Conservation (phyloP, 2,329 filamentous ascomycete species). For the Fusarium sp. region DNA sequence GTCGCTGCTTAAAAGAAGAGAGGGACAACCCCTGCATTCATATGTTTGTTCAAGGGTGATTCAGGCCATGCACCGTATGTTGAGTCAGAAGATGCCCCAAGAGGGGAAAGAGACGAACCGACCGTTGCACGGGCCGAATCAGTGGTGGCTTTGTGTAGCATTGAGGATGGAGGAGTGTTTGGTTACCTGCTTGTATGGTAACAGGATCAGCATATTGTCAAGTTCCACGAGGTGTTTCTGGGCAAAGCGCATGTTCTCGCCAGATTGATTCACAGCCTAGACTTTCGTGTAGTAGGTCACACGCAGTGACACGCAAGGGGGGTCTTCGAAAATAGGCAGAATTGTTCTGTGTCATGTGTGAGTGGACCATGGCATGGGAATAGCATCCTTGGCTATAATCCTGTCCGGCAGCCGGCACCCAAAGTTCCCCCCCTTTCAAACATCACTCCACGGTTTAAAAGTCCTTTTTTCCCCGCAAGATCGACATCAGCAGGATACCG, state of each 20-base stretch:
- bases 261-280: background rate
- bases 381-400: background rate
- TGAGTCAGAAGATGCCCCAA: background rate
- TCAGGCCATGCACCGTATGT: background rate
- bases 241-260: background rate
- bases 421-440: background rate
- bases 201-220: background rate
- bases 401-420: background rate
- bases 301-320: background rate
- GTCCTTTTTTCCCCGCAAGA: slow-evolving; percentile 18
- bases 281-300: background rate
- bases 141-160: background rate
- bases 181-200: background rate
- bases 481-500: slow-evolving; percentile 10
- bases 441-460: background rate
- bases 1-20: background rate
- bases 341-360: background rate
- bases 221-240: background rate
- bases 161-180: background rate
- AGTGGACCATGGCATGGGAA: background rate
- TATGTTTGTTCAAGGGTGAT: background rate
- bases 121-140: background rate
- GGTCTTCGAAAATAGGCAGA: background rate
- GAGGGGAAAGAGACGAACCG: background rate
- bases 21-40: background rate